These are phyloP conservation scores for Forsythia suspensa DNA, from an alignment of 257 asterid species.

Conservation along the genomic window DNA sequence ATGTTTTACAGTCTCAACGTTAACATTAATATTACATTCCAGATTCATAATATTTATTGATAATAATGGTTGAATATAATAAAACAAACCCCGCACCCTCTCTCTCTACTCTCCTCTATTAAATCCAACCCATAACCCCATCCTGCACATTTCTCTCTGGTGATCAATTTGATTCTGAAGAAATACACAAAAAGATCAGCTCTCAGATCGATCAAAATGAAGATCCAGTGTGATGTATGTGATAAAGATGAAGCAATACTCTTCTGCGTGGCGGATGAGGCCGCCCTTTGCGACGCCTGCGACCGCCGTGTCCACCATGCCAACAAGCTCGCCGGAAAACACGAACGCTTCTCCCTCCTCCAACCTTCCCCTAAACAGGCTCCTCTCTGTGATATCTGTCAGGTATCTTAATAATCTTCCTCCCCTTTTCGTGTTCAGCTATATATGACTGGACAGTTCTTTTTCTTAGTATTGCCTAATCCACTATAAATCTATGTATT, in stretches of 20 bases:
- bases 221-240: constrained; percentile 93
- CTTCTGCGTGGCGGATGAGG: constrained; percentile 85
- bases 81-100: constrained; percentile 11
- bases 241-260: constrained; percentile 60
- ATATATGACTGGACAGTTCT: neutral
- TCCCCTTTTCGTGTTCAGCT: too few species aligned
- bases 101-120: neutral
- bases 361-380: constrained; percentile 57
- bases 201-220: constrained; percentile 37
- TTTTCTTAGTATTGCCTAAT: neutral
- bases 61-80: constrained; percentile 16
- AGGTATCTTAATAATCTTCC: constrained; percentile 35
- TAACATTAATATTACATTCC: neutral
- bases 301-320: constrained; percentile 97
- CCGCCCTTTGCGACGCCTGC: constrained; percentile 80
- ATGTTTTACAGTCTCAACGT: neutral
- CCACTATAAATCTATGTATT: neutral
- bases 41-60: constrained; percentile 24
- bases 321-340: constrained; percentile 85
- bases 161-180: neutral
- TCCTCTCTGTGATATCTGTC: constrained; percentile 84
- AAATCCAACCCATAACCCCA: neutral
- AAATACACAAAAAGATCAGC: neutral
- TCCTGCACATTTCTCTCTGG: neutral
- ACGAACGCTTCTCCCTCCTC: constrained; percentile 72